A percentile compares a stretch with the other conserved stretches of the same genome.
These are phyloP conservation scores for Magnusiomyces sp. DNA, from an alignment of 1,139 yeast genomes.

Conservation along the genomic window DNA sequence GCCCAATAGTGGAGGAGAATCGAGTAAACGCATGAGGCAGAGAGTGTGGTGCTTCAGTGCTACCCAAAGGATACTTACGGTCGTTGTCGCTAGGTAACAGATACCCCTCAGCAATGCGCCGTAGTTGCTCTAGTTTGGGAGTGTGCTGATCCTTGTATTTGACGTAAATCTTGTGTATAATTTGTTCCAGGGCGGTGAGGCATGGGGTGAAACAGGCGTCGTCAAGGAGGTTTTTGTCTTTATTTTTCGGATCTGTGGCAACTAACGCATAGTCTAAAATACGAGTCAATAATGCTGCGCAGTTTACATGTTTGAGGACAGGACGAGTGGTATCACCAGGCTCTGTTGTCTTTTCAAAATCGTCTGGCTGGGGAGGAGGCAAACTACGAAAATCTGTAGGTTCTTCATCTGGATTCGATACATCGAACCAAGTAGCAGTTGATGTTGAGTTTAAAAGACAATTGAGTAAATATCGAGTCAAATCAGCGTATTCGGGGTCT, in stretches of 20 bases:
- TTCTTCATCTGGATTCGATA: neutral
- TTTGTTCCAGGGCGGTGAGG: neutral
- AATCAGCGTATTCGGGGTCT: neutral
- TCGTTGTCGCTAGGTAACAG: neutral
- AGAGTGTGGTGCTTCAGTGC: neutral
- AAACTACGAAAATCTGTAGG: neutral
- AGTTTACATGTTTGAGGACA: neutral
- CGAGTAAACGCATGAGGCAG: constrained; percentile 1
- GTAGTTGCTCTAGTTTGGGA: neutral
- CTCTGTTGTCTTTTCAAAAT: neutral
- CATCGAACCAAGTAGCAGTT: neutral
- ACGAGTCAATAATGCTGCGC: neutral
- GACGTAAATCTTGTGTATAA: neutral
- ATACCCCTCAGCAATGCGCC: neutral
- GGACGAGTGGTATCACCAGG: neutral
- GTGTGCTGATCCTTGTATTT: neutral
- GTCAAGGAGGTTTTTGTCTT: neutral
- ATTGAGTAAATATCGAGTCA: neutral
- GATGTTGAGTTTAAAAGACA: neutral
- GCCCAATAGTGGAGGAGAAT: neutral
- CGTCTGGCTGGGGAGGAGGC: neutral
- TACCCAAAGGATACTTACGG: constrained; percentile 1
- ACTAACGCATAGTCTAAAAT: neutral
- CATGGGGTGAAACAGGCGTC: neutral
- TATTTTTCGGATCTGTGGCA: neutral